These are phyloP conservation scores for Scedosporium dehoogii DNA, from an alignment of 2,329 filamentous ascomycete genomes.

Conservation along the genomic window DNA sequence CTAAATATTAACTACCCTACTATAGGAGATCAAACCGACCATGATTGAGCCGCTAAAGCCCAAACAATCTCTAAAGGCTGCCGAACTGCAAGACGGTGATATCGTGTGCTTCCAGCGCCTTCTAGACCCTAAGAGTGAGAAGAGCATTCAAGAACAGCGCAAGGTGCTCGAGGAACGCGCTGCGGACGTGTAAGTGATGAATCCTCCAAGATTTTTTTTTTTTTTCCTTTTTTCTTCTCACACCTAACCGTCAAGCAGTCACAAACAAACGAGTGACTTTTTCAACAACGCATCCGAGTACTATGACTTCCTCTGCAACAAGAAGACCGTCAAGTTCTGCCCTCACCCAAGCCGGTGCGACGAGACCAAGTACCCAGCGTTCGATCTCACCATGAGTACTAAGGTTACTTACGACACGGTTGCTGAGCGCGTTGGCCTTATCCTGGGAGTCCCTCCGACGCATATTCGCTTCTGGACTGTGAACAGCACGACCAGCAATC, in stretches of 20 bases:
- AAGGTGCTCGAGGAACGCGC: background rate
- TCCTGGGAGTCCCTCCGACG: constrained; percentile 67
- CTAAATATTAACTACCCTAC: constrained; percentile 19
- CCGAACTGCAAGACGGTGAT: constrained; percentile 94
- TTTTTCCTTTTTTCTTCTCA: background rate
- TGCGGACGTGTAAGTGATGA: background rate
- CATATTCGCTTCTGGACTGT: constrained; percentile 90
- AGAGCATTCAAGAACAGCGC: constrained; percentile 2
- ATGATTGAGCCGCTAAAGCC: constrained; percentile 95
- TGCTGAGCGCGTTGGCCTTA: constrained; percentile 70
- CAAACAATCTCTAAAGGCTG: constrained; percentile 79
- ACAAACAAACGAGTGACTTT: constrained; percentile 30
- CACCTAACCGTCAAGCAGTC: background rate
- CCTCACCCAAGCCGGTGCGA: constrained; percentile 52
- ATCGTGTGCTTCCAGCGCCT: constrained; percentile 87
- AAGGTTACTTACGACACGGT: constrained; percentile 88
- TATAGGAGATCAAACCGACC: constrained; percentile 79
- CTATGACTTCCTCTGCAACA: constrained; percentile 88
- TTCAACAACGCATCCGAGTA: constrained; percentile 70
- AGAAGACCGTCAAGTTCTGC: constrained; percentile 67
- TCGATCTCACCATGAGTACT: constrained; percentile 70
- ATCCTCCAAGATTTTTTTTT: too few species aligned
- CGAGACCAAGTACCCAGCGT: constrained; percentile 50
- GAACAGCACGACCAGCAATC: constrained; percentile 63
- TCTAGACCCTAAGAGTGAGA: constrained; percentile 32